Evolutionary conservation across 148 eudicot genomes (phyloP), one percentile per base, ranked within the genome.

Genomic region (Rhododendron williamsianum): DNA sequence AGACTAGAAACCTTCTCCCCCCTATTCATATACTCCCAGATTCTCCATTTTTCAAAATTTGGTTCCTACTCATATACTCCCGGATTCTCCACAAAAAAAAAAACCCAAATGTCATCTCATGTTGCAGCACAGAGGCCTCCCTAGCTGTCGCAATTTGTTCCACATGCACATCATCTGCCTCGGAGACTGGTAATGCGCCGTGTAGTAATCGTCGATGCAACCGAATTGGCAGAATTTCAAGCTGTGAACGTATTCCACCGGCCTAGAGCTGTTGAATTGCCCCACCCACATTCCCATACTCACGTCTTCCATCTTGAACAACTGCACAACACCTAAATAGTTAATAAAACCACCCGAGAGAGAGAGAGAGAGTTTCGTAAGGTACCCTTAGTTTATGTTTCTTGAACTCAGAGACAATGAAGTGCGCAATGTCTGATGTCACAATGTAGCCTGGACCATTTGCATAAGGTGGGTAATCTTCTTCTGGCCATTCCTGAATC

Each of bases 211-310:
- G 84, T 94, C 96, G 43, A 94, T 88, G 90, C 99, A 97, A 0
- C 99, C 99, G 41, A 91, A 94, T 85, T 97, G 98, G 90, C 95
- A 92, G 82, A 91, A 95, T 83, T 91, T 93, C 36, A 91, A 85
- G 88, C 94, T 94, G 90, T 97, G 98, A 11, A 95, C 87, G 25
- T 97, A 97, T 43, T 91, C 92, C 6, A 97, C 98, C 0, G 90
- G 83, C 73, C 72, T 90, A 0, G 95, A 45, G 91, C 87, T 91
- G 78, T 92, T 95, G 90, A 94, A 92, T 76, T 92, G 89, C 85
- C 90, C 96, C 76, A 97, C 98, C 99, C 99, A 97, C 98, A 97
- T 94, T 77, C 99, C 99, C 93, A 97, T 89, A 81, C 98, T 95
- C 83, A 97, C 99, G 58, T 97, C 99, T 89, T 97, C 99, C 98